Base-by-base conservation (phyloP, 2,329 filamentous ascomycete species). In the Dactylellina drechsleri region DNA sequence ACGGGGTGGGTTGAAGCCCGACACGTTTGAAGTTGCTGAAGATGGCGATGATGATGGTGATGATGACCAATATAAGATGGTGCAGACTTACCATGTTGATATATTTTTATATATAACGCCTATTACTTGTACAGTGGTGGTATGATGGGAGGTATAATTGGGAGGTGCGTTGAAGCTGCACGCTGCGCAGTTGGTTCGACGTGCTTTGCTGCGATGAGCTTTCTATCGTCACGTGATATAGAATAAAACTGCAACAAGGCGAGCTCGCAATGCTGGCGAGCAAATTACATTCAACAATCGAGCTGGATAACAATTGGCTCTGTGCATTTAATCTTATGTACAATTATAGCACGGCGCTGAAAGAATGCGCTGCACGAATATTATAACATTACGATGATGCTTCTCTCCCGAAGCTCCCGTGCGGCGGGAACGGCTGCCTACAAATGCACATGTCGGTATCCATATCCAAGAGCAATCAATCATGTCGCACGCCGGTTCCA, bases 301-400 rank as follows among this genome's bases (percentile, higher is more conserved):
- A 36, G 31, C 10, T 36, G 6, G 31, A 36, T 36, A 36, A 36
- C 31, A 36, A 36, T 36, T 36, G 31, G 31, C 31, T 36, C 31
- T 36, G 31, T 12, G 10, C 1, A 50, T 10, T 13, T 6, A 31
- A 26, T 2, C 6, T n/a, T 43, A 12, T n/a, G 12, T n/a, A 43
- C 47, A 16, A 59, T 16, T 28, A 43, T 12, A 40, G 15, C 36
- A 4, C 16, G 13, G 67, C 67, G 67, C 67, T 72, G 60, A 54
- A 66, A 73, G 36, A 61, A 73, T 73, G 68, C 61, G 61, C 68
- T 23, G 47, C 10, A 15, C 16, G 10, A 36, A 4, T 36, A 36
- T 36, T 10, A 7, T 10, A 7, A 36, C 31, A 36, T 16, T 2
- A 1, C 2, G 18, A 54, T 56, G 58, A 70, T 70, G 57, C 20